phyloP scores from a whole-genome alignment of 257 asterid species.

The Parsonsia alboflavescens region DNA sequence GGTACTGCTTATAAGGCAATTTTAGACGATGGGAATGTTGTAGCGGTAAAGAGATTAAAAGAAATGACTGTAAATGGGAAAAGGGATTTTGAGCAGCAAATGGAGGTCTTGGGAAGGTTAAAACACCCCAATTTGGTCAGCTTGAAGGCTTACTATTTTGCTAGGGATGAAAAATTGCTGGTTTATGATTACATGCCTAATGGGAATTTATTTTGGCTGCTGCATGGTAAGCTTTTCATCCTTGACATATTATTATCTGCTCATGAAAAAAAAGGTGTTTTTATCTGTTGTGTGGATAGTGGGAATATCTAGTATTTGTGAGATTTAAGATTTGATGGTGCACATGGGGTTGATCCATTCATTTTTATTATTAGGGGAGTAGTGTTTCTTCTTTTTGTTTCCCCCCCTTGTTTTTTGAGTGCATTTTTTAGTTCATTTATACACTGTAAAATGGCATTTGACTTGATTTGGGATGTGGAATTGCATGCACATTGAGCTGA shows the following conservation, averaged over 20 bases:
- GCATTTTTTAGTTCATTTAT: slow-evolving; percentile 4
- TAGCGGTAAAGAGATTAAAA: slow-evolving; percentile 82
- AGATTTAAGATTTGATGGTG: not conserved
- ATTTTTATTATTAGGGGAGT: not conserved
- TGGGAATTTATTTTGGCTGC: slow-evolving; percentile 85
- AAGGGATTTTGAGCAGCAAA: slow-evolving; percentile 79
- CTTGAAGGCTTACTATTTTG: slow-evolving; percentile 76
- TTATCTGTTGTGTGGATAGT: not conserved
- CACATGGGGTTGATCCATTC: slow-evolving; percentile 16
- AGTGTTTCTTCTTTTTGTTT: not conserved
- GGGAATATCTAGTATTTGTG: not conserved
- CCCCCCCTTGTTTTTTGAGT: not conserved
- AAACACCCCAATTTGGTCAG: slow-evolving; percentile 71
- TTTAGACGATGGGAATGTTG: slow-evolving; percentile 74
- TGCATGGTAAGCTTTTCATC: slow-evolving; percentile 57
- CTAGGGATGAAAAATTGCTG: slow-evolving; percentile 74
- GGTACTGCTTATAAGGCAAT: slow-evolving; percentile 90
- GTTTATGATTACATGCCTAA: slow-evolving; percentile 81
- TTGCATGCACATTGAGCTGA: not conserved
- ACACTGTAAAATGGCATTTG: slow-evolving; percentile 2
- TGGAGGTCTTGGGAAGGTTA: slow-evolving; percentile 76
- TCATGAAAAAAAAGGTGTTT: not conserved
- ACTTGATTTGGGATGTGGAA: slow-evolving; percentile 1
- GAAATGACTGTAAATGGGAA: slow-evolving; percentile 54
- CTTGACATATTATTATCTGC: not conserved